phyloP scores from a whole-genome alignment of 306 rosid genomes.

The Malus domestica region ASM211411v1 NC_041795.1:315501-316000 shows the following conservation, averaged over 20 bases:
- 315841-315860: not conserved
- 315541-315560: not conserved
- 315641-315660: constrained; percentile 24
- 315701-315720: constrained; percentile 32
- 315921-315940: constrained; percentile 44
- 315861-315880: constrained; percentile 2
- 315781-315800: constrained; percentile 25
- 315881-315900: not conserved
- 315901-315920: constrained; percentile 11
- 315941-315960: constrained; percentile 43
- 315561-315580: constrained; percentile 12
- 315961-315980: constrained; percentile 48
- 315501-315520: not conserved
- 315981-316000: constrained; percentile 7
- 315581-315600: constrained; percentile 34
- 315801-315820: constrained; percentile 12
- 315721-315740: constrained; percentile 14
- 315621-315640: constrained; percentile 37
- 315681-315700: constrained; percentile 30
- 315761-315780: constrained; percentile 5
- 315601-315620: constrained; percentile 17
- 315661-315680: constrained; percentile 13
- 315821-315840: constrained; percentile 8
- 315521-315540: not conserved
- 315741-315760: not conserved